phyloP scores from a whole-genome alignment of 306 rosid genomes.

The Adenanthera pavonina region DNA sequence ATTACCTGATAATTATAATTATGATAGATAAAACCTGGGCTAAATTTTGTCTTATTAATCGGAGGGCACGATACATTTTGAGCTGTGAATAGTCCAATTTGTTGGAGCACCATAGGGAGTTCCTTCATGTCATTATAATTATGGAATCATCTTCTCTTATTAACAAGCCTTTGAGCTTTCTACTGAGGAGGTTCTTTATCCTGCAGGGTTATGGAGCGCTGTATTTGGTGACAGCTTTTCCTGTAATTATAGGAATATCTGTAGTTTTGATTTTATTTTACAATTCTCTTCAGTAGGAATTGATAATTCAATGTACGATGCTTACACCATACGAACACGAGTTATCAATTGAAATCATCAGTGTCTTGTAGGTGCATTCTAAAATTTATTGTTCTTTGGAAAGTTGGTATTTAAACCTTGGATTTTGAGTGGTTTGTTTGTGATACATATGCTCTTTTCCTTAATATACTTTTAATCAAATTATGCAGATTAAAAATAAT shows the following conservation, averaged over 20 bases:
- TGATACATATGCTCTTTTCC: not conserved
- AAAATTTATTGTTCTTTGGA: not conserved
- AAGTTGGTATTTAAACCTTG: not conserved
- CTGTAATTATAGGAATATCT: slow-evolving; percentile 88
- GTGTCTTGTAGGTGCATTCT: not conserved
- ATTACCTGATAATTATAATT: not conserved
- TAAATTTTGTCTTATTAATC: slow-evolving; percentile 5
- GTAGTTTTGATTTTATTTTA: slow-evolving; percentile 88
- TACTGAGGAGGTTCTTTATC: slow-evolving; percentile 40
- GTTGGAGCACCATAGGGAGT: slow-evolving; percentile 22
- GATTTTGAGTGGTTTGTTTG: slow-evolving; percentile 17
- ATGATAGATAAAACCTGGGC: not conserved
- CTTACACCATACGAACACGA: slow-evolving; percentile 32
- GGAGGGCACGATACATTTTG: not conserved
- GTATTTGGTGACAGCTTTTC: slow-evolving; percentile 87
- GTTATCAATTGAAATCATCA: slow-evolving; percentile 31
- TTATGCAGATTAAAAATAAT: too few species aligned
- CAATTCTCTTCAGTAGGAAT: slow-evolving; percentile 84
- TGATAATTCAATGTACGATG: slow-evolving; percentile 40
- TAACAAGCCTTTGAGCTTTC: slow-evolving; percentile 32
- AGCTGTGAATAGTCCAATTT: slow-evolving; percentile 22
- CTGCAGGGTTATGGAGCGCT: slow-evolving; percentile 98
- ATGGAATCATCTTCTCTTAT: not conserved
- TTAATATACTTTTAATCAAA: too few species aligned
- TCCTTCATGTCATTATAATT: slow-evolving; percentile 11